A percentile compares a stretch with the other conserved stretches of the same genome.
phyloP scores from a whole-genome alignment of 208 protist genomes.

The Trypanosoma scelopori region DNA sequence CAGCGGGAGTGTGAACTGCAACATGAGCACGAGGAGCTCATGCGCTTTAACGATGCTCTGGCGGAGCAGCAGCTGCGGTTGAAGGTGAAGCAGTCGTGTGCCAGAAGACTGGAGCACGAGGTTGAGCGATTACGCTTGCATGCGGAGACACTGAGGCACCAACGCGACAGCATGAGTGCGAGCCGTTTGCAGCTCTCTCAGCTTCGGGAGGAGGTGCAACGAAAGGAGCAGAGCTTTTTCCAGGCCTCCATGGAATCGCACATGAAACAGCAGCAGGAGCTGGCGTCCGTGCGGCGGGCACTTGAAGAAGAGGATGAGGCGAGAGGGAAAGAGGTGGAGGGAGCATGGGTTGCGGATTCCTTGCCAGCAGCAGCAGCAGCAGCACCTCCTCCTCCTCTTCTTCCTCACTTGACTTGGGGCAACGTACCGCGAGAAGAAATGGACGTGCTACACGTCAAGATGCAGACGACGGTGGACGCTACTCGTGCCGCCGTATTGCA shows the following conservation, averaged over 20 bases:
- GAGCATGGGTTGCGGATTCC: no score
- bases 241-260: slow-evolving; percentile 25
- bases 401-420: background rate
- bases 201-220: slow-evolving; percentile 23
- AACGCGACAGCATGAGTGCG: slow-evolving; percentile 11
- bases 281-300: background rate
- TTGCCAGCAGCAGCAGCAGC: no score
- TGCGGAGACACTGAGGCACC: slow-evolving; percentile 11
- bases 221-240: slow-evolving; percentile 29
- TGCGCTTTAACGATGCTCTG: slow-evolving; percentile 8
- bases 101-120: slow-evolving; percentile 17
- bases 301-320: slow-evolving; percentile 4
- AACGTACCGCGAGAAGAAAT: background rate
- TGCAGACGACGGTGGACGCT: slow-evolving; percentile 3
- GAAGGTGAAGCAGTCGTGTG: slow-evolving; percentile 19
- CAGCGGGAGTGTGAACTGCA: slow-evolving; percentile 10
- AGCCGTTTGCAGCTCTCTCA: background rate
- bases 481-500: background rate
- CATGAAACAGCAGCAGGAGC: slow-evolving; percentile 7
- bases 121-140: slow-evolving; percentile 14
- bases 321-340: background rate
- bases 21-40: slow-evolving; percentile 12
- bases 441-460: slow-evolving; percentile 1
- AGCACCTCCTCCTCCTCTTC: background rate
- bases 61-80: slow-evolving; percentile 32